phyloP scores from a whole-genome alignment of 345 rosid genomes.

The Acer yangbiense region DNA sequence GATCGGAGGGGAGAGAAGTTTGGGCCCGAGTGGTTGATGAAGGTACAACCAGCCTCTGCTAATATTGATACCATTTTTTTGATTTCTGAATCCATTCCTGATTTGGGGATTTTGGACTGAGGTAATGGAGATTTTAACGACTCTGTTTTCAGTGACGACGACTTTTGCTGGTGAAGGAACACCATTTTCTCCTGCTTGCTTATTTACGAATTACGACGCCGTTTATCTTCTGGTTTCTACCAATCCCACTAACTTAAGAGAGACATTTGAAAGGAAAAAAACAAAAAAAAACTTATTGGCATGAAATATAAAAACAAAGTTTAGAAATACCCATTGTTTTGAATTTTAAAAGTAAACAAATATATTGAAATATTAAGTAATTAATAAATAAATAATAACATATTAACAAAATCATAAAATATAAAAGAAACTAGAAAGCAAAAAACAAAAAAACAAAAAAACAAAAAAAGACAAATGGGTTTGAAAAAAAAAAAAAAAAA shows the following conservation, averaged over 20 bases:
- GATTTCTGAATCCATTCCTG: slow-evolving; percentile 31
- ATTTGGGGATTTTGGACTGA: slow-evolving; percentile 44
- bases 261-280: not conserved
- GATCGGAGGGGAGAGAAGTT: slow-evolving; percentile 75
- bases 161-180: slow-evolving; percentile 49
- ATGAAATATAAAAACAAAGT: too few species aligned
- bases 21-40: slow-evolving; percentile 56
- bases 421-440: too few species aligned
- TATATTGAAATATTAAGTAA: too few species aligned
- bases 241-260: too few species aligned
- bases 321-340: too few species aligned
- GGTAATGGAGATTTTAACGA: slow-evolving; percentile 39
- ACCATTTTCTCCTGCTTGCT: slow-evolving; percentile 42
- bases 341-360: too few species aligned
- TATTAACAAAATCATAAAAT: too few species aligned
- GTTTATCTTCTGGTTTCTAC: not conserved
- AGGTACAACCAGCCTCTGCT: slow-evolving; percentile 77
- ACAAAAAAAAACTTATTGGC: too few species aligned
- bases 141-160: slow-evolving; percentile 51
- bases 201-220: not conserved
- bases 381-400: too few species aligned
- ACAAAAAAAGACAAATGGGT: too few species aligned
- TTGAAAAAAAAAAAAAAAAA: too few species aligned
- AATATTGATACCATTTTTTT: slow-evolving; percentile 61
- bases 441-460: too few species aligned